A percentile compares a stretch with the other conserved stretches of the same genome.
Evolutionary conservation across 108 stramenopile species (phyloP).

Genomic region (Nitzschia putrida): DNA sequence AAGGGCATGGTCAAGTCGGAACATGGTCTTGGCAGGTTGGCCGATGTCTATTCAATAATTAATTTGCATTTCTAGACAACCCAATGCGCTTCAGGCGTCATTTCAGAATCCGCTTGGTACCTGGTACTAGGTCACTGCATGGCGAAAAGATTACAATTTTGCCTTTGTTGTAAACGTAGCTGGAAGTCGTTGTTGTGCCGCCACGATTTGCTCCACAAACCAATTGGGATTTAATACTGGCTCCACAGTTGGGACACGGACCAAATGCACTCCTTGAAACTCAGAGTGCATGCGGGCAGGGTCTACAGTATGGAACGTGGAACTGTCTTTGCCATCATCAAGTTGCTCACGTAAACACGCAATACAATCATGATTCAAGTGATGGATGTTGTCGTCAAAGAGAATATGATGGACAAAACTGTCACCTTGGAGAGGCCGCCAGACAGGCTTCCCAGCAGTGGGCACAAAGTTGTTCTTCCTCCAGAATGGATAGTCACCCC

Average conservation of each 20-base stretch:
- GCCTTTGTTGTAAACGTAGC: not conserved
- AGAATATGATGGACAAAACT: conserved; percentile 65
- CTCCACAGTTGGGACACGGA: conserved; percentile 79
- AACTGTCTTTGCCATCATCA: conserved; percentile 19
- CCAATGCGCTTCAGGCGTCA: too few relatives aligned
- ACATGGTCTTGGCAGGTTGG: conserved; percentile 20
- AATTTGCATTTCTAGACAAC: not conserved
- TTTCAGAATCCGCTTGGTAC: too few relatives aligned
- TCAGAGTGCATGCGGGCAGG: conserved; percentile 40
- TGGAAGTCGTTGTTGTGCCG: conserved; percentile 36
- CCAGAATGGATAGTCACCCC: conserved; percentile 83
- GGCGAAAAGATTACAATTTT: not conserved
- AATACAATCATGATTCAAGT: conserved; percentile 67
- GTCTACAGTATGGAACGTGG: conserved; percentile 48
- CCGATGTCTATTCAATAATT: not conserved
- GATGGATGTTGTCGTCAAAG: conserved; percentile 89
- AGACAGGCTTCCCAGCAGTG: conserved; percentile 85
- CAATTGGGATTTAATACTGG: conserved; percentile 71
- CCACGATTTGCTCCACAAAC: conserved; percentile 69
- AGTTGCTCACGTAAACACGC: conserved; percentile 64
- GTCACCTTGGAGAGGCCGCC: conserved; percentile 43
- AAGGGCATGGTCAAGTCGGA: conserved; percentile 14
- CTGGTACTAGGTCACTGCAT: too few relatives aligned
- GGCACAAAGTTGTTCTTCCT: conserved; percentile 54
- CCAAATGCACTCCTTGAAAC: conserved; percentile 73